Evolutionary conservation across 2,329 filamentous ascomycete species (phyloP).

Genomic region (Verticillium zaregamsianum): DNA sequence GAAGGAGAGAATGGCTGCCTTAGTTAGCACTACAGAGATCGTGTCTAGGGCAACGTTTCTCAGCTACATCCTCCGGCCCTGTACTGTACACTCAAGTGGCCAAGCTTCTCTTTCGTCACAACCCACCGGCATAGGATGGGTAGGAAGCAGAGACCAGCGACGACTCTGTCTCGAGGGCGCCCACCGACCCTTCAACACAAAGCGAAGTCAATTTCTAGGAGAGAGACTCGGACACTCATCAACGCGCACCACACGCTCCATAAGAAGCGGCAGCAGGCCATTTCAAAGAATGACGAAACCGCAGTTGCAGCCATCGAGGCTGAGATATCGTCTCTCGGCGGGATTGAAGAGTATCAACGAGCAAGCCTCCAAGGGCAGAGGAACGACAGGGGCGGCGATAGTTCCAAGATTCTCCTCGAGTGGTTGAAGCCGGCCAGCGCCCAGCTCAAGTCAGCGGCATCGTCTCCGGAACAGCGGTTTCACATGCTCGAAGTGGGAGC

Average conservation of each 20-base stretch:
- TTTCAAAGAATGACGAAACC: constrained; percentile 45
- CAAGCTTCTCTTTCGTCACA: neutral
- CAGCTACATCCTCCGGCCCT: neutral
- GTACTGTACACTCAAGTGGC: neutral
- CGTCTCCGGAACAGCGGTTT: constrained; percentile 23
- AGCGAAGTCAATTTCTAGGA: constrained; percentile 57
- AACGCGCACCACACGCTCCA: constrained; percentile 62
- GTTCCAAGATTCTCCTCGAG: constrained; percentile 58
- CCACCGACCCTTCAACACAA: constrained; percentile 47
- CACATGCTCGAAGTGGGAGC: constrained; percentile 86
- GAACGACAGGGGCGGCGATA: constrained; percentile 63
- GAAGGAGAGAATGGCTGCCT: too few species aligned
- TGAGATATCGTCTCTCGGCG: constrained; percentile 55
- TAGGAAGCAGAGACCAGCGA: constrained; percentile 5
- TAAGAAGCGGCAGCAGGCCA: constrained; percentile 56
- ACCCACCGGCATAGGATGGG: constrained; percentile 3
- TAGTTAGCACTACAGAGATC: too few species aligned
- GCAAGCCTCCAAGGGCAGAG: constrained; percentile 67
- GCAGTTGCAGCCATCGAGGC: constrained; percentile 41
- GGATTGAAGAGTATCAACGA: constrained; percentile 59
- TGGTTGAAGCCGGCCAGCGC: constrained; percentile 46
- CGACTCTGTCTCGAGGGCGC: constrained; percentile 43
- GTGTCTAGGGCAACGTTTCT: too few species aligned
- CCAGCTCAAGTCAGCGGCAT: constrained; percentile 14
- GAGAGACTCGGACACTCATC: constrained; percentile 60